phyloP scores from a whole-genome alignment of 805 yeast genomes.

The Maudiozyma barnettii region DNA sequence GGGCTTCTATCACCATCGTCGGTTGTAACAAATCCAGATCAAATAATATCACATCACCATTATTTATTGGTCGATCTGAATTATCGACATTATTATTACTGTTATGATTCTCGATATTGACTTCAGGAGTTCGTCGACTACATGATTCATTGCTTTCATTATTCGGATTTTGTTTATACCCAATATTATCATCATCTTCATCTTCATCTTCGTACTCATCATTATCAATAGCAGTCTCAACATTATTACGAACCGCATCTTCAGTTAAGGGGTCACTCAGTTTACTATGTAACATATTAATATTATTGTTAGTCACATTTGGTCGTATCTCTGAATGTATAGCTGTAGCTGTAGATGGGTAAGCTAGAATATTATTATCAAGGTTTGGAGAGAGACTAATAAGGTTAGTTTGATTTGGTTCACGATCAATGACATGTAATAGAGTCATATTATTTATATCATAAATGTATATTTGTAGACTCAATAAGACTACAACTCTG shows the following conservation, averaged over 20 bases:
- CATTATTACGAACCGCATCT: neutral
- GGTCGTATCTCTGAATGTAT: conserved; percentile 26
- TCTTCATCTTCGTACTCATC: neutral
- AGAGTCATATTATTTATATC: conserved; percentile 62
- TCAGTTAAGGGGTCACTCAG: neutral
- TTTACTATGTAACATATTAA: conserved; percentile 7
- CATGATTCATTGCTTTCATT: neutral
- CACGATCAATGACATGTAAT: conserved; percentile 28
- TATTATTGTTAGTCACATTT: conserved; percentile 24
- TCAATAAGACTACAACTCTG: conserved; percentile 49
- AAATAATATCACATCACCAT: conserved; percentile 59
- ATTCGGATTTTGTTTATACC: conserved; percentile 32
- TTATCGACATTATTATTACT: neutral
- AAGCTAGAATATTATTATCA: conserved; percentile 51
- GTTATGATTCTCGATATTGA: neutral
- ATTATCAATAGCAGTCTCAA: neutral
- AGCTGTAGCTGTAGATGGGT: conserved; percentile 43
- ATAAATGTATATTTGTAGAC: conserved; percentile 60
- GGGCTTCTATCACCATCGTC: conserved; percentile 61
- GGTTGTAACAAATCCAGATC: conserved; percentile 55
- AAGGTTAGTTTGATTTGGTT: conserved; percentile 23
- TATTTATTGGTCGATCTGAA: conserved; percentile 5
- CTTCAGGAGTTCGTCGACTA: neutral
- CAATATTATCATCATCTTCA: neutral
- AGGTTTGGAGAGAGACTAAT: conserved; percentile 49